Percentiles rank a stretch among this genome's conserved stretches.
Conservation (phyloP, 768 basidiomycete genomes). For the Lentinus brumalis region DNA sequence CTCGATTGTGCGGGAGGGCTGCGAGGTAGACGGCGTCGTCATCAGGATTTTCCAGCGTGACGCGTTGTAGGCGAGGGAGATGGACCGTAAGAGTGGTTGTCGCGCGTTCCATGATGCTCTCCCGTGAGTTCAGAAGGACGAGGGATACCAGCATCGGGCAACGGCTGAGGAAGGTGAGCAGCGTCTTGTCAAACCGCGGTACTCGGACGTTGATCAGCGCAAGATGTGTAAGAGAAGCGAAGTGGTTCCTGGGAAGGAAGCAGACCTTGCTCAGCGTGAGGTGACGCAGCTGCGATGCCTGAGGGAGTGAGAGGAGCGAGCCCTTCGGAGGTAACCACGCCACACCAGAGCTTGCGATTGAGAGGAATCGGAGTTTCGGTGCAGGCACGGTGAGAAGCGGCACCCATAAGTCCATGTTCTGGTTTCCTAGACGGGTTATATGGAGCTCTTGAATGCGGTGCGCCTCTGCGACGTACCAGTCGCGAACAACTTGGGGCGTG, state of each 20-base stretch:
- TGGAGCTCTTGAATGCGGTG: neutral
- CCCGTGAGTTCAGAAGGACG: neutral
- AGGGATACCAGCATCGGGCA: neutral
- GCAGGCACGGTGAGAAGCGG: neutral
- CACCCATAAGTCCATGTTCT: neutral
- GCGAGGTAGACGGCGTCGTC: neutral
- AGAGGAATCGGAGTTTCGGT: neutral
- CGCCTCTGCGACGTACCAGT: neutral
- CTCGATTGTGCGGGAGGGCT: neutral
- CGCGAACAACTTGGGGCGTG: neutral
- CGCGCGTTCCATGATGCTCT: neutral
- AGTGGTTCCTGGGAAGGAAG: neutral
- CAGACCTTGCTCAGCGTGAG: neutral
- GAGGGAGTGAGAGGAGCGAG: neutral
- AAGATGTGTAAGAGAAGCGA: neutral
- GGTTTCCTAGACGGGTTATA: neutral
- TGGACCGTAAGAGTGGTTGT: neutral
- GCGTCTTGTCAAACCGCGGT: neutral
- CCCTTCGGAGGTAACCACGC: neutral
- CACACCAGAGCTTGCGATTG: neutral
- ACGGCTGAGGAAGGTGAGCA: neutral
- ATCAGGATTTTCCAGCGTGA: neutral
- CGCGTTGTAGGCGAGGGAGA: neutral
- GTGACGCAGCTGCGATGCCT: neutral
- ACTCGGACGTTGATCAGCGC: neutral